Evolutionary conservation across 2,329 filamentous ascomycete genomes (phyloP).

Genomic region (Neofusicoccum sp.): DNA sequence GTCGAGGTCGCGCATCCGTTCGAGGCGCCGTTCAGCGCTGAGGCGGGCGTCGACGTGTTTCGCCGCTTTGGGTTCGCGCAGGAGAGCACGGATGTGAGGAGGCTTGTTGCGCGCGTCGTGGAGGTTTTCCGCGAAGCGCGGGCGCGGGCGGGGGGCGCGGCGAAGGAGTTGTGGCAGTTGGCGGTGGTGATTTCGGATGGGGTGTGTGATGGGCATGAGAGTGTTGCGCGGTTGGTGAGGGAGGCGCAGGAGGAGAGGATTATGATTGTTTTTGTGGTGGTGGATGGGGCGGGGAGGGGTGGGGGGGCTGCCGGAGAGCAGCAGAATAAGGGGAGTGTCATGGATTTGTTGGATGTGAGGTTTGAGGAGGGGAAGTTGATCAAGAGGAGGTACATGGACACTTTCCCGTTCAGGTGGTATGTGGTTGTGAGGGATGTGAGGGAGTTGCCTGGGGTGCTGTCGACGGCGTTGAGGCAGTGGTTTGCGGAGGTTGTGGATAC

Average conservation of each 20-base stretch:
- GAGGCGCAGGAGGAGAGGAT: constrained; percentile 90
- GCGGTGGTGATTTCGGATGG: constrained; percentile 92
- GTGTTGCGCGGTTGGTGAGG: constrained; percentile 76
- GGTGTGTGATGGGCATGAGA: constrained; percentile 84
- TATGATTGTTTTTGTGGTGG: constrained; percentile 97
- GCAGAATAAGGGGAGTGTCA: constrained; percentile 64
- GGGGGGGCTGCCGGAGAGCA: constrained; percentile 22
- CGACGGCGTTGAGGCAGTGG: constrained; percentile 89
- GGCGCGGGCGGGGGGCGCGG: constrained; percentile 50
- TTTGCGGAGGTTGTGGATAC: constrained; percentile 69
- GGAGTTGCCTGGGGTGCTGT: constrained; percentile 85
- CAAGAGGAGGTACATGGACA: constrained; percentile 89
- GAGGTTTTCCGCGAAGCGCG: constrained; percentile 78
- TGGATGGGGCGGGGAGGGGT: constrained; percentile 59
- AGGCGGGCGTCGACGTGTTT: constrained; percentile 80
- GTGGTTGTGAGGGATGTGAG: constrained; percentile 88
- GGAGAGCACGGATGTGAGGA: constrained; percentile 78
- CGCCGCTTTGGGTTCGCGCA: constrained; percentile 83
- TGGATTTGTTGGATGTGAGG: constrained; percentile 83
- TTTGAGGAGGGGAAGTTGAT: constrained; percentile 73
- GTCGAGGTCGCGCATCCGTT: constrained; percentile 86
- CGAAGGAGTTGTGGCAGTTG: constrained; percentile 78
- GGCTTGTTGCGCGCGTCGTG: constrained; percentile 74
- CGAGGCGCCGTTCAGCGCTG: constrained; percentile 73
- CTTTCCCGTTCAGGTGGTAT: constrained; percentile 96